Evolutionary conservation across 192 early-diverging fungal genomes (phyloP), one percentile per base, ranked within the genome.

Genomic region (Cetraspora pellucida): DNA sequence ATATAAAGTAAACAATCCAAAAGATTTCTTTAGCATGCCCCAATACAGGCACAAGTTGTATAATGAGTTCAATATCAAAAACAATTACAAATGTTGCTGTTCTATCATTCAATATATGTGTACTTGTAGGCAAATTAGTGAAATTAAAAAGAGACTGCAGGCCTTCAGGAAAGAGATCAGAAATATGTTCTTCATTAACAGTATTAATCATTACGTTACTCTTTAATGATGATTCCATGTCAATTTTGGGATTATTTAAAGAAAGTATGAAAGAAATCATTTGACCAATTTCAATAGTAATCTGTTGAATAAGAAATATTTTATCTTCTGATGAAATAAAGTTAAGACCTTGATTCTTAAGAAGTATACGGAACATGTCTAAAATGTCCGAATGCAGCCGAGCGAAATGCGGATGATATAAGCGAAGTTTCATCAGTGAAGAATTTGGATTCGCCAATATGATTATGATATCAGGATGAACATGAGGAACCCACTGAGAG

Each of bases 381-480:
- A 76, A 25, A 3, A 76, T n/a, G 30, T 76, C 74, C 4, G 59
- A 28, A 65, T 28, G 30, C 54, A 76, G n/a, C 17, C 61, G 74
- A 52, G 74, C 9, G 19, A 27, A 31, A 30, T 23, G 17, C 11
- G 74, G 30, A 10, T 37, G 43, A 76, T 52, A 21, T 13, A 17
- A 16, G 17, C 74, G 74, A 37, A 76, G 61, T 54, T 50, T 63
- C 74, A 65, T 63, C 17, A 76, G 43, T 30, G 59, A 14, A 1
- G 74, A 76, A 16, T 76, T 49, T 3, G 74, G 74, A 76, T 76
- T 49, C 10, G 16, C 23, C n/a, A 76, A 25, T 16, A 16, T 76
- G 16, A 50, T 45, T 30, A 65, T 16, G 54, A 76, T 49, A n/a
- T 76, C 74, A 10, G 61, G 61, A 60, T 76, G 60, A 52, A 76